Evolutionary conservation across 352 stramenopile species (phyloP).

Genomic region (Phytophthora tubulina): DNA sequence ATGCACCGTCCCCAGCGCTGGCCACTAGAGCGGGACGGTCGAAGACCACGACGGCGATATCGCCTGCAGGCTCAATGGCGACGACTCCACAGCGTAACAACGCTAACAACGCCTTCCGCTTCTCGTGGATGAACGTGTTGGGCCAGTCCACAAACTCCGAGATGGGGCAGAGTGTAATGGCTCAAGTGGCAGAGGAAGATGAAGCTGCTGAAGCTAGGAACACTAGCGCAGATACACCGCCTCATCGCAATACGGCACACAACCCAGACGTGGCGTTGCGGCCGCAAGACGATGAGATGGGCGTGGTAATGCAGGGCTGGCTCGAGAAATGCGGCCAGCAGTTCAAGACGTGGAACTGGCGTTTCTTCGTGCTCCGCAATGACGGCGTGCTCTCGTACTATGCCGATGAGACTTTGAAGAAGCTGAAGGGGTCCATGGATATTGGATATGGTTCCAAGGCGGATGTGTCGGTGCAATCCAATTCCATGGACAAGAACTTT

Average conservation of each 20-base stretch:
- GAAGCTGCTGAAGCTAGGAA: constrained; percentile 16
- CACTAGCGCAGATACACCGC: constrained; percentile 3
- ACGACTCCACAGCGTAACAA: constrained; percentile 41
- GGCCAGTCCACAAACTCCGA: constrained; percentile 62
- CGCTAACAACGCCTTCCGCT: constrained; percentile 57
- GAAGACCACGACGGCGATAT: constrained; percentile 17
- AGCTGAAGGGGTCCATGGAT: constrained; percentile 83
- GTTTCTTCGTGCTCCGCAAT: constrained; percentile 87
- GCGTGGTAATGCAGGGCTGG: constrained; percentile 87
- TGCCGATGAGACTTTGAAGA: constrained; percentile 74
- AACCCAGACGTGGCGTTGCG: constrained; percentile 50
- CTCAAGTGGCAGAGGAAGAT: constrained; percentile 39
- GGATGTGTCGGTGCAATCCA: constrained; percentile 86
- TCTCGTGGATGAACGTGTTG: constrained; percentile 71
- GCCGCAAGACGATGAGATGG: constrained; percentile 65
- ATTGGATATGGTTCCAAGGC: constrained; percentile 75
- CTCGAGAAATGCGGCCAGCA: constrained; percentile 90
- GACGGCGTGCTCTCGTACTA: constrained; percentile 89
- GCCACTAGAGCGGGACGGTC: constrained; percentile 4
- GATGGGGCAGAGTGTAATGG: constrained; percentile 35
- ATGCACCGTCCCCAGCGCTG: constrained; percentile 12
- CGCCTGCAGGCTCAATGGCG: neutral
- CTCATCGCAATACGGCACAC: constrained; percentile 28
- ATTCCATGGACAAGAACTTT: constrained; percentile 83
- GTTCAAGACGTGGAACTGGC: constrained; percentile 93